Conservation (phyloP, 2,329 filamentous ascomycete genomes). For the Acrocalymma vagum region DNA sequence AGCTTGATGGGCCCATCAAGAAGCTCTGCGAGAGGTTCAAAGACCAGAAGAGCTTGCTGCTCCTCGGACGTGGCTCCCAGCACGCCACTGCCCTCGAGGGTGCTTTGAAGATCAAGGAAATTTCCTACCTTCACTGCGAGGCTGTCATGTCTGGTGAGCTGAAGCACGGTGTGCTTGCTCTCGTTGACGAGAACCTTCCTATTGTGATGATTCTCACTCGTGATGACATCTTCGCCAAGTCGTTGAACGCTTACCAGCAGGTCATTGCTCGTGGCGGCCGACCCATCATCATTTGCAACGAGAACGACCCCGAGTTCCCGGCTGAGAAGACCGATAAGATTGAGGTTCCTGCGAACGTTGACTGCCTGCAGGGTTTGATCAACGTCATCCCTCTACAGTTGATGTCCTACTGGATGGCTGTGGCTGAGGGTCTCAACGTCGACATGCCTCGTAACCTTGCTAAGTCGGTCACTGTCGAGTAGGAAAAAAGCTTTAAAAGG, state of each 20-base stretch:
- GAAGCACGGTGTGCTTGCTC: constrained; percentile 96
- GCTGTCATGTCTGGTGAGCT: constrained; percentile 99
- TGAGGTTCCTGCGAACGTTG: constrained; percentile 94
- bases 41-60: constrained; percentile 93
- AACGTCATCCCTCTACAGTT: constrained; percentile 98
- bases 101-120: constrained; percentile 99
- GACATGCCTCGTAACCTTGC: constrained; percentile 99
- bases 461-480: constrained; percentile 99
- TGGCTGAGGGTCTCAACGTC: constrained; percentile 94
- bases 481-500: constrained; percentile 58
- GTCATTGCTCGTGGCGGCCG: constrained; percentile 95
- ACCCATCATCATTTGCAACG: constrained; percentile 98
- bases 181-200: constrained; percentile 97
- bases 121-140: constrained; percentile 99
- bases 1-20: constrained; percentile 94
- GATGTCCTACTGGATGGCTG: constrained; percentile 98
- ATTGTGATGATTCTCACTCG: constrained; percentile 99
- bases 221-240: constrained; percentile 96
- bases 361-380: constrained; percentile 93
- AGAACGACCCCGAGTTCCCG: constrained; percentile 87
- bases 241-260: constrained; percentile 99
- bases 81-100: constrained; percentile 96
- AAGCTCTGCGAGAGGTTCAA: constrained; percentile 93
- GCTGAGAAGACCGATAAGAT: constrained; percentile 92
- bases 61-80: constrained; percentile 94